These are phyloP conservation scores for Boletus coccyginus DNA, from an alignment of 768 basidiomycete species.

Conservation along the genomic window DNA sequence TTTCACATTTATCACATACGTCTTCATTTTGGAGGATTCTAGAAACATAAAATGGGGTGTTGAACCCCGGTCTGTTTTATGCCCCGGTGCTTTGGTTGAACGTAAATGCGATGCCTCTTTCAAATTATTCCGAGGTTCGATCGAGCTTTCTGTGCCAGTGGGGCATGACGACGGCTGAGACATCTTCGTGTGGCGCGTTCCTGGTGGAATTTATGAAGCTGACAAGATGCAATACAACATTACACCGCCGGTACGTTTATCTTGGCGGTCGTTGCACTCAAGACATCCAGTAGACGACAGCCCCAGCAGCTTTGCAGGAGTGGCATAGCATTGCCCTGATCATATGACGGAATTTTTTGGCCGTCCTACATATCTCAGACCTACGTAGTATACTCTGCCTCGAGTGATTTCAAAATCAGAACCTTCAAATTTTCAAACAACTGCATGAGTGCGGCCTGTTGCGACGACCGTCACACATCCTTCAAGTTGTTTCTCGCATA, in stretches of 20 bases:
- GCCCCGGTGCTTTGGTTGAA: slow-evolving; percentile 1
- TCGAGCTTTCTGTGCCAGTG: background rate
- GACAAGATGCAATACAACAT: background rate
- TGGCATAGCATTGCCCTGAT: background rate
- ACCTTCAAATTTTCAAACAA: background rate
- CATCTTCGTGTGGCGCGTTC: background rate
- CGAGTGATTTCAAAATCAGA: background rate
- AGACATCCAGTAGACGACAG: background rate
- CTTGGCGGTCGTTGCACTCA: background rate
- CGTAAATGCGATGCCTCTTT: slow-evolving; percentile 4
- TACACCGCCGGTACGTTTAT: background rate
- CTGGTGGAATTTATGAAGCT: background rate
- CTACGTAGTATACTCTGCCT: background rate
- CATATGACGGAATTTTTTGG: background rate
- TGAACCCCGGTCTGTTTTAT: slow-evolving; percentile 9
- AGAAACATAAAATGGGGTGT: slow-evolving; percentile 25
- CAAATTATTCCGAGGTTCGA: background rate
- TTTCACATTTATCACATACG: slow-evolving; percentile 2
- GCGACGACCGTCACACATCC: too few relatives aligned
- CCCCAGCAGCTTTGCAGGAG: background rate
- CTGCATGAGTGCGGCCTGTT: background rate
- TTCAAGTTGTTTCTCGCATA: background rate
- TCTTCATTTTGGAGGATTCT: slow-evolving; percentile 1
- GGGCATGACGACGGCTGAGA: background rate
- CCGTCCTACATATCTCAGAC: background rate